phyloP scores from a whole-genome alignment of 2,329 filamentous ascomycete genomes.

The Lachnellula suecica region DNA sequence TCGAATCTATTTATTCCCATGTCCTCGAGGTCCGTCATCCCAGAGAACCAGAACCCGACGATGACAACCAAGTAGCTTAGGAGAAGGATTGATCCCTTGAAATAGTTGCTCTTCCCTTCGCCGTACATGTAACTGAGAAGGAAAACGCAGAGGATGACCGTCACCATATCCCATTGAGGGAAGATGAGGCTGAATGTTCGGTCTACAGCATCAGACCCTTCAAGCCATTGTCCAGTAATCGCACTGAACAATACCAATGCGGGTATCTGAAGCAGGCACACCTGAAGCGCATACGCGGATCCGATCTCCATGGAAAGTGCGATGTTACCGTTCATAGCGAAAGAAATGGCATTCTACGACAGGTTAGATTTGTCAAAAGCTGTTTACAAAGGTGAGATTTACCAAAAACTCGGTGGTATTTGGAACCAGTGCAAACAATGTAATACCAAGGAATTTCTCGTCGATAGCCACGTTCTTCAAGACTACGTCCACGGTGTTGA shows the following conservation, averaged over 20 bases:
- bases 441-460: slow-evolving; percentile 96
- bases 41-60: slow-evolving; percentile 85
- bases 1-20: slow-evolving; percentile 35
- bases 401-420: slow-evolving; percentile 98
- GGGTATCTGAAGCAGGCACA: slow-evolving; percentile 91
- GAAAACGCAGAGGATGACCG: slow-evolving; percentile 93
- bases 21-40: slow-evolving; percentile 38
- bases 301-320: slow-evolving; percentile 98
- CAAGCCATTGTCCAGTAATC: slow-evolving; percentile 59
- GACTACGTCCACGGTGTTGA: slow-evolving; percentile 96
- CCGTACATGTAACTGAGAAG: slow-evolving; percentile 96
- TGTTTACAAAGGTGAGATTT: slow-evolving; percentile 36
- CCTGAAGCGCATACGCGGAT: slow-evolving; percentile 93
- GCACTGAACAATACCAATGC: slow-evolving; percentile 91
- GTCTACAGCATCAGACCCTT: slow-evolving; percentile 50
- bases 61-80: slow-evolving; percentile 91
- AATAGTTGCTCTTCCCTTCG: slow-evolving; percentile 99
- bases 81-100: slow-evolving; percentile 95
- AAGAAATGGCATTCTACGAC: slow-evolving; percentile 84
- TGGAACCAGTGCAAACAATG: slow-evolving; percentile 91
- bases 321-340: slow-evolving; percentile 99
- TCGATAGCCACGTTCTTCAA: slow-evolving; percentile 87
- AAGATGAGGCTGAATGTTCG: slow-evolving; percentile 88
- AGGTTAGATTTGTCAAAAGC: slow-evolving; percentile 15
- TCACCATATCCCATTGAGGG: slow-evolving; percentile 99